These are phyloP conservation scores for Hypholoma fasciculare DNA, from an alignment of 768 basidiomycete species.

Conservation along the genomic window DNA sequence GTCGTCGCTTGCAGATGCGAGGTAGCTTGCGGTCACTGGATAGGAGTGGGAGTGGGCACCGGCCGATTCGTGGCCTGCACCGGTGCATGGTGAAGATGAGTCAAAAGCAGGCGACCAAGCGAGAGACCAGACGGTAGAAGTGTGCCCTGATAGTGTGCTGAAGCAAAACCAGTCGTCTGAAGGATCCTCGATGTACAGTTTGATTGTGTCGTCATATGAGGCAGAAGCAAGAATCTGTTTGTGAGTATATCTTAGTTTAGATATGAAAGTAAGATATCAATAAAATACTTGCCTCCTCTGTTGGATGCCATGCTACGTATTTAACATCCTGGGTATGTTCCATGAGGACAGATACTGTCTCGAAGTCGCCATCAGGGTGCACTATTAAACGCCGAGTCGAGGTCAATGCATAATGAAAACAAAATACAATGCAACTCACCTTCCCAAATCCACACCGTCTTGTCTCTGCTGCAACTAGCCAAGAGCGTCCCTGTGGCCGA, in stretches of 20 bases:
- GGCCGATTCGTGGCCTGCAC: background rate
- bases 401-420: background rate
- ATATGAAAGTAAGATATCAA: background rate
- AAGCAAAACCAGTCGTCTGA: constrained; percentile 94
- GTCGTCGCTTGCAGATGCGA: constrained; percentile 89
- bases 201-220: constrained; percentile 96
- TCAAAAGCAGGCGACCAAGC: constrained; percentile 62
- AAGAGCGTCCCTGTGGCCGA: constrained; percentile 76
- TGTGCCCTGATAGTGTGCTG: constrained; percentile 76
- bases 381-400: constrained; percentile 41
- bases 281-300: constrained; percentile 71
- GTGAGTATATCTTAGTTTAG: constrained; percentile 14
- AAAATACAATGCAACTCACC: constrained; percentile 43
- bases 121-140: constrained; percentile 90
- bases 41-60: constrained; percentile 6
- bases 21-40: constrained; percentile 42
- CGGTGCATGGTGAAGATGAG: background rate
- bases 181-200: constrained; percentile 91
- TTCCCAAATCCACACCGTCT: constrained; percentile 99
- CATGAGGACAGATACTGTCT: constrained; percentile 94
- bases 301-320: constrained; percentile 92
- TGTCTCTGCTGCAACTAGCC: constrained; percentile 95
- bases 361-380: constrained; percentile 90
- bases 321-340: constrained; percentile 98
- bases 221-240: constrained; percentile 90